Evolutionary conservation across 179 eudicot species (phyloP), one percentile per base, ranked within the genome.

Genomic region (Silene coronaria): DNA sequence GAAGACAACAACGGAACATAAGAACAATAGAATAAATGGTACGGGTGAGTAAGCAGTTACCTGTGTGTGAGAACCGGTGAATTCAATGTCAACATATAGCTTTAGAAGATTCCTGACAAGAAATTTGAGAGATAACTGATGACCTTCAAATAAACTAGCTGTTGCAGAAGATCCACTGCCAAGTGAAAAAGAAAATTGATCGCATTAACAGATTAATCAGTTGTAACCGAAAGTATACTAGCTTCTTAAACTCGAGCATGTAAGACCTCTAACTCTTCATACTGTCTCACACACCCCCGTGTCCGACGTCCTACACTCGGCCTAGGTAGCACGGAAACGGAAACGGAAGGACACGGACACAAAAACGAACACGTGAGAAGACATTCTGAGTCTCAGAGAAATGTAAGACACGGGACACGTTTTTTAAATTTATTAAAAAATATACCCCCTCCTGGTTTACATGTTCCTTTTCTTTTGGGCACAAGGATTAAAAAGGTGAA

Each of bases 21-120:
- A 22, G 38, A 53, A 32, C 10, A 70, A 32, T 17, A 67, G 23
- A 72, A 22, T 14, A 19, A 51, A 0, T 32, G n/a, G 74, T 53
- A 62, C 32, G 70, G 71, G 4, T 27, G 22, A 27, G 21, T 24
- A 71, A 21, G 26, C 22, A 42, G 64, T 84, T 69, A 92, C 98
- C 98, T 94, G 98, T 30, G 97, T 94, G 81, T 94, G 98, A 61
- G 98, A 90, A 76, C 99, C 97, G 22, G 99, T 95, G 81, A 92
- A 95, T 87, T 95, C 97, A 76, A 95, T 95, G 87, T 95, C 99
- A 65, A 95, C 97, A 82, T 95, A 95, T 30, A 92, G 88, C 88
- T 94, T 95, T 82, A 95, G 80, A 66, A 95, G 97, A 86, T 95
- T 95, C 76, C 77, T 88, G 65, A 95, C 97, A 75, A 95, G 97